phyloP scores from a whole-genome alignment of 148 eudicot species.

The Rhododendron simsii region DNA sequence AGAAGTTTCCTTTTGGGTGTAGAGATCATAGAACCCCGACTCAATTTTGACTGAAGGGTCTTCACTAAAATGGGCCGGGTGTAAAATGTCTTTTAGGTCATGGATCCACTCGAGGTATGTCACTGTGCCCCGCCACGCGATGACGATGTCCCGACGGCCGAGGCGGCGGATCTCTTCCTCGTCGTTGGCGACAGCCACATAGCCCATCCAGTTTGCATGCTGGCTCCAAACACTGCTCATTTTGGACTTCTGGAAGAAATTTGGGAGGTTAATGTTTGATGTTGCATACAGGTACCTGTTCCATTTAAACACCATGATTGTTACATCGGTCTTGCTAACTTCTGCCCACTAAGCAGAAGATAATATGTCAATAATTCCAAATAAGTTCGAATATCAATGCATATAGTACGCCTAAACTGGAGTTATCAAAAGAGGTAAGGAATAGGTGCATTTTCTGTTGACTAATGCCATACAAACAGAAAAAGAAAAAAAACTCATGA shows the following conservation, averaged over 20 bases:
- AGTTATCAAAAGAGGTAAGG: not conserved
- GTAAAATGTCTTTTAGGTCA: conserved; percentile 63
- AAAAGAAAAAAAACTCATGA: no score
- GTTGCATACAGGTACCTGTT: conserved; percentile 68
- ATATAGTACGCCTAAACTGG: not conserved
- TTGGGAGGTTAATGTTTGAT: conserved; percentile 75
- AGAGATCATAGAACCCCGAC: conserved; percentile 71
- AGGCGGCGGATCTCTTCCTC: conserved; percentile 48
- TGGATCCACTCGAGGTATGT: conserved; percentile 84
- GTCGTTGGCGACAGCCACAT: conserved; percentile 59
- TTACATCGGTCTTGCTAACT: no score
- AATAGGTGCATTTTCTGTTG: not conserved
- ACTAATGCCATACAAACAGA: not conserved
- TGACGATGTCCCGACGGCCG: conserved; percentile 70
- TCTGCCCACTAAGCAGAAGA: no score
- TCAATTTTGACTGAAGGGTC: conserved; percentile 70
- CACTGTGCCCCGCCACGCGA: conserved; percentile 86
- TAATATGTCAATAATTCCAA: no score
- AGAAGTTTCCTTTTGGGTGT: conserved; percentile 55
- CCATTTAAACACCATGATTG: not conserved
- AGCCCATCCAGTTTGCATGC: conserved; percentile 95
- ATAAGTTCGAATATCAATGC: no score
- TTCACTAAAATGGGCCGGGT: conserved; percentile 57
- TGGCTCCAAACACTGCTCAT: conserved; percentile 66
- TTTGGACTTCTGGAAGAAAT: conserved; percentile 65